Base-by-base conservation (phyloP, 1,284 basidiomycete genomes). In the Boletellus sp. region DNA sequence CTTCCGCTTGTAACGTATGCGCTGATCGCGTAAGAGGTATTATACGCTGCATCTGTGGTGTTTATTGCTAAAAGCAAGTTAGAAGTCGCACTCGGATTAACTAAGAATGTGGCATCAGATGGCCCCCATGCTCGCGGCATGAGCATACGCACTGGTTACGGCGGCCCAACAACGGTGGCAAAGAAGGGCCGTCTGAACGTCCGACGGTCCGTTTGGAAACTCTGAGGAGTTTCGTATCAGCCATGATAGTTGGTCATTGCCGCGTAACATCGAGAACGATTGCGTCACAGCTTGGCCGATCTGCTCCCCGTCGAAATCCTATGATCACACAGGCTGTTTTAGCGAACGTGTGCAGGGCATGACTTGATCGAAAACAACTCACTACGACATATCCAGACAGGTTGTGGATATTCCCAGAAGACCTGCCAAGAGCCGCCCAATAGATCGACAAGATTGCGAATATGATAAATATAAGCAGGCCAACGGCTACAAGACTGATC, bases 291-390 rank as follows among this genome's bases (percentile, higher is more conserved):
- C 54, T 36, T 69, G 62, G 3, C 79, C 78, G 16, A 80, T 60
- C 8, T 59, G 45, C 9, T 64, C 71, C 13, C 73, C 74, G 45
- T 81, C 79, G 49, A 80, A 81, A 54, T 81, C 77, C 78, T 80
- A 40, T 11, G 17, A 36, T n/a, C n/a, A n/a, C n/a, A n/a, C 21
- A 26, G 9, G 8, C 10, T 16, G 19, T 8, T n/a, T 49, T 3
- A 49, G 38, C 19, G 8, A 37, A 38, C n/a, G 9, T 1, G 20
- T 6, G 35, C 26, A 13, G 19, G 7, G 8, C 17, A 16, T 3
- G 22, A 20, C 11, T 26, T 8, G 10, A 26, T 8, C 33, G 21
- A 3, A 4, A 9, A 10, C 10, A 6, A 60, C 70, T 47, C 46
- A 73, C 71, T 14, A 71, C 64, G 3, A 71, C 61, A 56, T 59